Conservation (phyloP, 495 filamentous ascomycete genomes). For the Oidiodendron maius region DNA sequence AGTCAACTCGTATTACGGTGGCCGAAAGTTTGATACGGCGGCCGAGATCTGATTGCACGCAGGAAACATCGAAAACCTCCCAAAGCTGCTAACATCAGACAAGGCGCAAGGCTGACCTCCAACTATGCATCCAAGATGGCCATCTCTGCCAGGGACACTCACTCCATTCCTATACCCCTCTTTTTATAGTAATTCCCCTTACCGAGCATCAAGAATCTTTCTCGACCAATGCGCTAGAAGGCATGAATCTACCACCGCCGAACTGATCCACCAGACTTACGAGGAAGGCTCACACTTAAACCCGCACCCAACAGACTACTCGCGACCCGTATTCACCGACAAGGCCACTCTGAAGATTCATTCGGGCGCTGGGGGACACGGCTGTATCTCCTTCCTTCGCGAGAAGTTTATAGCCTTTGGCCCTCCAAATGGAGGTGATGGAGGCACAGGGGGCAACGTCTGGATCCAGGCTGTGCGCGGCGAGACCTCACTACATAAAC, state of each 20-base stretch:
- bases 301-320: constrained; percentile 75
- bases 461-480: constrained; percentile 92
- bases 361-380: constrained; percentile 78
- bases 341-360: constrained; percentile 69
- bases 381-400: constrained; percentile 87
- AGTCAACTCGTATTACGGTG: too few species aligned
- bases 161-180: constrained; percentile 65
- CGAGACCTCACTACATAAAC: constrained; percentile 87
- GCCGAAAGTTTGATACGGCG: constrained; percentile 1
- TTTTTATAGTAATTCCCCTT: constrained; percentile 33
- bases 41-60: not conserved
- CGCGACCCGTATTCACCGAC: constrained; percentile 76
- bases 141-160: constrained; percentile 36
- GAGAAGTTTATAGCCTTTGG: constrained; percentile 84
- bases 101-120: not conserved
- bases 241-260: constrained; percentile 15
- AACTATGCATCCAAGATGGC: constrained; percentile 40
- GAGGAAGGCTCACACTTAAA: constrained; percentile 56
- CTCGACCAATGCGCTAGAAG: constrained; percentile 23
- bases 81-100: not conserved
- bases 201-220: constrained; percentile 20
- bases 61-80: not conserved
- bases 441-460: constrained; percentile 82
- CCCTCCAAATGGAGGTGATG: constrained; percentile 95
- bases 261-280: constrained; percentile 2